Conservation (phyloP, 2,329 filamentous ascomycete genomes). For the Sporothrix brasiliensis region DNA sequence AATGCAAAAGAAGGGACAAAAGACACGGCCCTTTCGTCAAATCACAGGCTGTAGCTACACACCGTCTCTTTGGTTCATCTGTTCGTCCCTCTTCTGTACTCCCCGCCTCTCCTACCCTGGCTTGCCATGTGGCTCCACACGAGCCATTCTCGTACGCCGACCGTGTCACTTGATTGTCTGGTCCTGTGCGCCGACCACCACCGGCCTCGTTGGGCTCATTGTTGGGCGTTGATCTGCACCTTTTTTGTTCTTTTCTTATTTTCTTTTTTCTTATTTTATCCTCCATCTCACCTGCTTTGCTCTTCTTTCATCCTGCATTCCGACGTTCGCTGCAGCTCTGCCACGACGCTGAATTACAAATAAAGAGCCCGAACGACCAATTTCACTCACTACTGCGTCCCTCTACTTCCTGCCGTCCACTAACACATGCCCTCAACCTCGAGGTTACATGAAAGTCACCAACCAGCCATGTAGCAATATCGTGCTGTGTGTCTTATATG, state of each 20-base stretch:
- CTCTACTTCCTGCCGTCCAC: neutral
- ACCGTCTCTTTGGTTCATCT: conserved; percentile 26
- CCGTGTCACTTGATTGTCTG: conserved; percentile 31
- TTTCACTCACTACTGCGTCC: neutral
- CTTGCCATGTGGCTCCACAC: conserved; percentile 32
- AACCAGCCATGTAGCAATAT: conserved; percentile 2
- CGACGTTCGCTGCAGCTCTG: neutral
- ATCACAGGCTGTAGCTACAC: conserved; percentile 20
- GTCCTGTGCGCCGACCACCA: conserved; percentile 12
- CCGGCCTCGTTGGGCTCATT: neutral
- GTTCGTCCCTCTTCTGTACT: neutral
- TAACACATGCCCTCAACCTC: conserved; percentile 2
- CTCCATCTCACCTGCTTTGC: neutral
- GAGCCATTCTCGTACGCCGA: conserved; percentile 16
- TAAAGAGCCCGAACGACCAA: neutral
- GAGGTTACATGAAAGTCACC: conserved; percentile 8
- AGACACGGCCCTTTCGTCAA: neutral
- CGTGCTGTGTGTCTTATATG: neutral
- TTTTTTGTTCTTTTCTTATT: neutral
- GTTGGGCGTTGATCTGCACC: conserved; percentile 2
- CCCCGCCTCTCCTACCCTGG: conserved; percentile 2
- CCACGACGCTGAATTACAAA: neutral
- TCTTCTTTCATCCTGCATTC: neutral
- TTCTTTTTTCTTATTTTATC: neutral
- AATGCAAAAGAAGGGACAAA: neutral